Evolutionary conservation across 1,139 yeast genomes (phyloP), one percentile per base, ranked within the genome.

Genomic region (Taiozyma sp.): DNA sequence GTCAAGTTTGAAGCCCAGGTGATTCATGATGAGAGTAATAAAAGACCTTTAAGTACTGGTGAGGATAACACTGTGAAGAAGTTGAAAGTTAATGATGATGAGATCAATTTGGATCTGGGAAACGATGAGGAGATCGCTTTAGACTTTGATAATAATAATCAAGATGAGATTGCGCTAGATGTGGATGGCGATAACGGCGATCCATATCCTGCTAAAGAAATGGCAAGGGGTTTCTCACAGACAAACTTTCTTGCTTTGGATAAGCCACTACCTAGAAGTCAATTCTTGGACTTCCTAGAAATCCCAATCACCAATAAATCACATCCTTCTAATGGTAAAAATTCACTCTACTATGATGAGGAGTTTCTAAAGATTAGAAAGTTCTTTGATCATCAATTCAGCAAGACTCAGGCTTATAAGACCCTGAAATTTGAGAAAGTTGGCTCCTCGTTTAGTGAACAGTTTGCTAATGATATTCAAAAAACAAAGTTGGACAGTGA

Each of bases 191-290:
- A 56, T 44, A 54, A 56, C 16, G 46, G 42, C 44, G 39, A 21
- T 29, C n/a, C 51, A 32, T 42, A 47, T 11, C 10, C 32, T 14
- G 28, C 28, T 35, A 29, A 37, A 43, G 48, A 41, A 22, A 2
- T 42, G 11, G 42, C 57, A 5, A 58, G 50, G 39, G 63, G 61
- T 0, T 56, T 54, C 49, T 45, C 53, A 47, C 55, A 66, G 4
- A 86, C 96, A 0, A 58, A 69, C 2, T 91, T 93, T 62, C 66
- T 88, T 29, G 96, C 98, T 0, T 73, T 93, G 22, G 98, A 91
- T 65, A 93, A 93, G 63, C 88, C 95, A 59, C 68, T 85, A 1
- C 88, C 88, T 0, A 68, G 73, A 16, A 71, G 95, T 16, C 62
- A 71, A 34, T 87, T 75, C 61, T 58, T 88, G 7, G 80, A 78